These are phyloP conservation scores for Trichoderma brevicompactum DNA, from an alignment of 2,329 filamentous ascomycete genomes.

Conservation along the genomic window DNA sequence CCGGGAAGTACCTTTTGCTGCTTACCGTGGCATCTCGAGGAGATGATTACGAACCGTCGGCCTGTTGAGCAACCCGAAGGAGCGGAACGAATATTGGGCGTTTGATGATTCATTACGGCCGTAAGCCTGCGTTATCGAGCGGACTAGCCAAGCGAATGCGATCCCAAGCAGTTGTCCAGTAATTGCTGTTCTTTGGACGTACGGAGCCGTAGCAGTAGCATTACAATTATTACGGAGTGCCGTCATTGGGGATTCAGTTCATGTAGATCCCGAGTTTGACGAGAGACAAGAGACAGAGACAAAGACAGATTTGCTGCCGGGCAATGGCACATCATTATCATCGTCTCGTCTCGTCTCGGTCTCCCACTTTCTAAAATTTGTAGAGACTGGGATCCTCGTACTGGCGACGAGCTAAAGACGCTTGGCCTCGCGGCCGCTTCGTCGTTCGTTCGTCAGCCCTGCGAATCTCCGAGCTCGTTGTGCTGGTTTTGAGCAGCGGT, in stretches of 20 bases:
- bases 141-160: constrained; percentile 12
- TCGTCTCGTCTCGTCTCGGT: no score
- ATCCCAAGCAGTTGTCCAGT: neutral
- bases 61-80: constrained; percentile 18
- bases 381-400: no score
- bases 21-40: neutral
- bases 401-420: no score
- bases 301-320: neutral
- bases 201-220: neutral
- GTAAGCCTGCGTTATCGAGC: constrained; percentile 9
- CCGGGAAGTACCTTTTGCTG: neutral
- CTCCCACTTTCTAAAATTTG: no score
- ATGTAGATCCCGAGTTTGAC: no score
- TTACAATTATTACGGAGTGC: no score
- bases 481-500: constrained; percentile 5
- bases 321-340: neutral
- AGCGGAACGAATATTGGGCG: neutral
- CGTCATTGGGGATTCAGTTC: no score
- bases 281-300: no score
- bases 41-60: constrained; percentile 26
- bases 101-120: neutral
- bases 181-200: neutral
- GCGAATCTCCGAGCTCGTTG: constrained; percentile 16
- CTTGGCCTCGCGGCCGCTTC: constrained; percentile 11
- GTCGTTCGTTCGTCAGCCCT: constrained; percentile 34